phyloP scores from a whole-genome alignment of 2,329 filamentous ascomycete species.

The Stachybotrys elegans region DNA sequence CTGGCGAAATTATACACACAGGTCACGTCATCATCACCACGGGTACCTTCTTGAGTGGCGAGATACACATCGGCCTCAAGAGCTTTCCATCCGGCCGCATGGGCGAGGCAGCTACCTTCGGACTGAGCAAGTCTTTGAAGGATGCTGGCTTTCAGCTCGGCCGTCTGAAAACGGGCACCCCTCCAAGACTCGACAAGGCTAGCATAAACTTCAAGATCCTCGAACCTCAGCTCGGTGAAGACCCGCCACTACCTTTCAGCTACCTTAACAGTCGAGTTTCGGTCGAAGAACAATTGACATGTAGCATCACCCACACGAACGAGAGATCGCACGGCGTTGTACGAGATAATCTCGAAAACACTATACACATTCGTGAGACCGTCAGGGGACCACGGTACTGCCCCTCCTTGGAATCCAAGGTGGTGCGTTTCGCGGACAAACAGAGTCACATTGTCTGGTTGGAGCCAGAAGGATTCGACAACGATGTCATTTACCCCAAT shows the following conservation, averaged over 20 bases:
- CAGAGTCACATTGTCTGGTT: slow-evolving; percentile 88
- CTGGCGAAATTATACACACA: slow-evolving; percentile 76
- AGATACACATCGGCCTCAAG: slow-evolving; percentile 91
- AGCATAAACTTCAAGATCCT: slow-evolving; percentile 75
- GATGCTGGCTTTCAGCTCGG: slow-evolving; percentile 88
- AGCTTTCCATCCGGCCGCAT: slow-evolving; percentile 83
- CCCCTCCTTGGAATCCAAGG: slow-evolving; percentile 89
- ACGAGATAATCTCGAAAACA: slow-evolving; percentile 86
- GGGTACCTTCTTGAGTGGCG: slow-evolving; percentile 89
- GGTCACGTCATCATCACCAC: slow-evolving; percentile 89
- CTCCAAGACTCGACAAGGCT: slow-evolving; percentile 74
- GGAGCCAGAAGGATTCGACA: slow-evolving; percentile 91
- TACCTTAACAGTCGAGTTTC: slow-evolving; percentile 77
- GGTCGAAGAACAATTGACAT: slow-evolving; percentile 78
- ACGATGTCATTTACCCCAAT: slow-evolving; percentile 88
- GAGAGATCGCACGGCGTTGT: slow-evolving; percentile 76
- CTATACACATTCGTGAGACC: slow-evolving; percentile 91
- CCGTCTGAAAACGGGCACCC: slow-evolving; percentile 91
- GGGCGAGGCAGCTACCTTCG: slow-evolving; percentile 89
- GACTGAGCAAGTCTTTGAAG: slow-evolving; percentile 81
- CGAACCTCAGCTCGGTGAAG: slow-evolving; percentile 72
- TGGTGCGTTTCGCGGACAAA: slow-evolving; percentile 81
- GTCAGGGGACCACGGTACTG: slow-evolving; percentile 94
- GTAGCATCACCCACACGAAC: slow-evolving; percentile 85
- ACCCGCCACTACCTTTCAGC: slow-evolving; percentile 85